Conservation (phyloP, 164 flowering plant genomes). For the Macadamia integrifolia region DNA sequence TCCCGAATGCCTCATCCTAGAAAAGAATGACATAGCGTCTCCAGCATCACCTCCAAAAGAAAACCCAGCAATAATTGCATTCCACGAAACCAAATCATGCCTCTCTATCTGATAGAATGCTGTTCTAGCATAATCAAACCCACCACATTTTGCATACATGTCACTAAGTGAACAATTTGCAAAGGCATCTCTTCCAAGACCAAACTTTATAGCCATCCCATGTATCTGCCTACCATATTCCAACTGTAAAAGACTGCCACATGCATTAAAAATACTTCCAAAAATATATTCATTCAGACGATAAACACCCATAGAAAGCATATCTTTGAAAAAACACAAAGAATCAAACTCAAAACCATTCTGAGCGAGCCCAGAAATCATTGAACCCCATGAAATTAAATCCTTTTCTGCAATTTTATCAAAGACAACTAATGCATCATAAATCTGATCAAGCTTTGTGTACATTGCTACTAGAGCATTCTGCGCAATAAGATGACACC, state of each 20-base stretch:
- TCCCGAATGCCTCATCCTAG: conserved; percentile 38
- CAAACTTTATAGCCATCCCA: conserved; percentile 53
- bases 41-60: conserved; percentile 31
- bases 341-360: conserved; percentile 52
- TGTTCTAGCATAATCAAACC: conserved; percentile 34
- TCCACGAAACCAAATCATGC: conserved; percentile 70
- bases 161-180: conserved; percentile 64
- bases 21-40: conserved; percentile 44
- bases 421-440: no score
- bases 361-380: conserved; percentile 9
- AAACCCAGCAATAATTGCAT: conserved; percentile 60
- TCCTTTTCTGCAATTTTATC: no score
- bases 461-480: conserved; percentile 26
- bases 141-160: conserved; percentile 72
- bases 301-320: conserved; percentile 33
- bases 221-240: conserved; percentile 57
- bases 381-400: no score
- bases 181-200: conserved; percentile 40
- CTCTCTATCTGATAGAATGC: conserved; percentile 45
- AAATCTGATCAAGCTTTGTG: no score
- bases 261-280: conserved; percentile 43
- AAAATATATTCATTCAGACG: conserved; percentile 58
- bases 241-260: conserved; percentile 16
- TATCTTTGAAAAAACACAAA: conserved; percentile 41
- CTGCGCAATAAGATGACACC: conserved; percentile 39